These are phyloP conservation scores for Scutellaria galericulata DNA, from an alignment of 257 asterid species.

Conservation along the genomic window DNA sequence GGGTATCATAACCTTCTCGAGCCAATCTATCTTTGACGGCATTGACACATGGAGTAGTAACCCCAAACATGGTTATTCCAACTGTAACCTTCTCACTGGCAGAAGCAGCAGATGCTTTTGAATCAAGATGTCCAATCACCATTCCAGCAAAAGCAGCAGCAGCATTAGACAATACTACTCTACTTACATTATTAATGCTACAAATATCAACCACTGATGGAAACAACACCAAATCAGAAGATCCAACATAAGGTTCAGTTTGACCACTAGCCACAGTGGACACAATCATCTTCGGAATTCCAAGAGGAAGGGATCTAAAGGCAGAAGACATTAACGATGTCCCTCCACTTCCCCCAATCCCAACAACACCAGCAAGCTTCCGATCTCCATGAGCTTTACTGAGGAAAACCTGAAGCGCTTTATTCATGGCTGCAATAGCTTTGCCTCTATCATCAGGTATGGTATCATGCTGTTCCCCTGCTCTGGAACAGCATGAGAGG, in stretches of 20 bases:
- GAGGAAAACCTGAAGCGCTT: constrained; percentile 64
- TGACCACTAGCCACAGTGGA: constrained; percentile 97
- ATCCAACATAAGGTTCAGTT: constrained; percentile 86
- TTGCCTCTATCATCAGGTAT: constrained; percentile 79
- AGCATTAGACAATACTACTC: constrained; percentile 73
- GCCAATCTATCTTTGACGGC: constrained; percentile 83
- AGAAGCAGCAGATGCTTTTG: constrained; percentile 36
- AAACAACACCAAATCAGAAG: constrained; percentile 92
- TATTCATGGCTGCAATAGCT: constrained; percentile 70
- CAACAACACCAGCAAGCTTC: constrained; percentile 75
- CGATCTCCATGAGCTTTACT: constrained; percentile 46
- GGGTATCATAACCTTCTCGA: constrained; percentile 79
- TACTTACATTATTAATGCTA: constrained; percentile 87
- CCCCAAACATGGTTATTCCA: constrained; percentile 97
- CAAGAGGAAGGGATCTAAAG: constrained; percentile 84
- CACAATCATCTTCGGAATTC: constrained; percentile 78
- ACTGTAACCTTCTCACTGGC: constrained; percentile 60
- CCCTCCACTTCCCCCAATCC: constrained; percentile 98
- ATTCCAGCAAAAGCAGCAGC: constrained; percentile 93
- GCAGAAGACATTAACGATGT: constrained; percentile 86
- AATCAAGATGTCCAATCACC: constrained; percentile 61
- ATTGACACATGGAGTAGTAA: constrained; percentile 84
- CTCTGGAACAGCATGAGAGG: constrained; percentile 55
- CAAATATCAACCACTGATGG: constrained; percentile 97
- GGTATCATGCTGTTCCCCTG: constrained; percentile 35